Conservation (phyloP, 2,329 filamentous ascomycete genomes). For the Nannizzia gypsea region DNA sequence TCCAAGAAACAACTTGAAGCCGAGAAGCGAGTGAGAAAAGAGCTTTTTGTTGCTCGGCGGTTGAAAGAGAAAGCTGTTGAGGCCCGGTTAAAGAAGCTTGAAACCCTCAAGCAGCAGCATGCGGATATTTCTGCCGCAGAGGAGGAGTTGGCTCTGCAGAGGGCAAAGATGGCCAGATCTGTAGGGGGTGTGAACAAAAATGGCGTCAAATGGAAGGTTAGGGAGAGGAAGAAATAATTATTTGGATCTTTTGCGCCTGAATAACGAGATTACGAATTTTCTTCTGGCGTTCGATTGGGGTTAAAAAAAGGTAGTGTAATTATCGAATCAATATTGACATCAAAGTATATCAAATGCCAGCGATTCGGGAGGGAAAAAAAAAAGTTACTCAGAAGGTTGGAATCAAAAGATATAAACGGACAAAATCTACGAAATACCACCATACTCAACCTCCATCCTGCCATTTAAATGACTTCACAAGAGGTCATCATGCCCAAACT, state of each 20-base stretch:
- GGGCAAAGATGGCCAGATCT: constrained; percentile 49
- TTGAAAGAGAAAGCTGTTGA: constrained; percentile 40
- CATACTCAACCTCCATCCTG: background rate
- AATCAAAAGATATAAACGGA: background rate
- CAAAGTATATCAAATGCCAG: background rate
- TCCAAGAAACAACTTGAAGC: constrained; percentile 36
- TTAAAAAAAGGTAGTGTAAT: background rate
- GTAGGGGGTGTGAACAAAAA: constrained; percentile 52
- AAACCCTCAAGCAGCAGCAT: constrained; percentile 43
- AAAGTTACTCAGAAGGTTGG: background rate
- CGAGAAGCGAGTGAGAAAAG: constrained; percentile 29
- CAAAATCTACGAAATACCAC: background rate
- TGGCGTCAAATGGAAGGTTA: constrained; percentile 52
- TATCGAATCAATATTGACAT: background rate
- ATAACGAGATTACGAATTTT: background rate
- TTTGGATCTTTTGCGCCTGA: background rate
- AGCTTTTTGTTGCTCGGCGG: constrained; percentile 32
- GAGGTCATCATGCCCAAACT: background rate
- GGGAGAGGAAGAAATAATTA: constrained; percentile 46
- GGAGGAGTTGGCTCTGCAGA: constrained; percentile 46
- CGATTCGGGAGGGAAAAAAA: background rate
- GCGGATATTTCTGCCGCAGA: constrained; percentile 45
- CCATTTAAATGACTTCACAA: background rate
- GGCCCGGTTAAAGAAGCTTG: constrained; percentile 38
- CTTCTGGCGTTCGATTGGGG: background rate